Evolutionary conservation across 2,329 filamentous ascomycete species (phyloP).

Genomic region (Fusarium longipes): DNA sequence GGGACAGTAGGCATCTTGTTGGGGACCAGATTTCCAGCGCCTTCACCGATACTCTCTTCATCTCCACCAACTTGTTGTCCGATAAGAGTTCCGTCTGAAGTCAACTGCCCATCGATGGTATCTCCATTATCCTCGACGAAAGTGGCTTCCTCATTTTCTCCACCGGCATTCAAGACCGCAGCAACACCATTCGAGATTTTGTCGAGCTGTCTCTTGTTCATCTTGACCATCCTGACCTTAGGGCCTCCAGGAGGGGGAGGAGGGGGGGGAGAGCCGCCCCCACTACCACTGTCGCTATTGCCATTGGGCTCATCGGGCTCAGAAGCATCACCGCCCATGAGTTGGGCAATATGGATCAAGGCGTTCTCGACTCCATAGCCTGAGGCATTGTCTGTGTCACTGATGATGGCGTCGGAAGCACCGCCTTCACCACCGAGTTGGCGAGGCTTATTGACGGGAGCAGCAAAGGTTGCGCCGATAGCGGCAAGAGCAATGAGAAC

Average conservation of each 20-base stretch:
- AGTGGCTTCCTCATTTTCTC: not conserved
- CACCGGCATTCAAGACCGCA: not conserved
- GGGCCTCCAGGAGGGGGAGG: not conserved
- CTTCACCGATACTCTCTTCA: not conserved
- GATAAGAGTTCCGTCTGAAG: not conserved
- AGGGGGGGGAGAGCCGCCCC: not conserved
- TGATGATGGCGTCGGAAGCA: not conserved
- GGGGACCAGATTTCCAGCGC: not conserved
- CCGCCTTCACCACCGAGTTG: constrained; percentile 9
- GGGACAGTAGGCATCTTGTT: not conserved
- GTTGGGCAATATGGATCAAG: not conserved
- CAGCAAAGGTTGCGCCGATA: not conserved
- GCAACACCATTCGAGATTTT: not conserved
- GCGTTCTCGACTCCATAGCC: not conserved
- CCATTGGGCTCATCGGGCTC: not conserved
- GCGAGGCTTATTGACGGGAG: not conserved
- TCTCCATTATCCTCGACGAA: not conserved
- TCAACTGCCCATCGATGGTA: constrained; percentile 4
- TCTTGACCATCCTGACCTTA: not conserved
- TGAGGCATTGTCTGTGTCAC: not conserved
- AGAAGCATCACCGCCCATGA: not conserved
- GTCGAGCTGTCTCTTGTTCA: constrained; percentile 7
- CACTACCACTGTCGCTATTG: not conserved
- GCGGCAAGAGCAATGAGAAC: not conserved
- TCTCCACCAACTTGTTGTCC: constrained; percentile 5